A percentile compares a stretch with the other conserved stretches of the same genome.
These are phyloP conservation scores for Calonectria hawksworthii DNA, from an alignment of 2,329 filamentous ascomycete genomes.

Conservation along the genomic window DNA sequence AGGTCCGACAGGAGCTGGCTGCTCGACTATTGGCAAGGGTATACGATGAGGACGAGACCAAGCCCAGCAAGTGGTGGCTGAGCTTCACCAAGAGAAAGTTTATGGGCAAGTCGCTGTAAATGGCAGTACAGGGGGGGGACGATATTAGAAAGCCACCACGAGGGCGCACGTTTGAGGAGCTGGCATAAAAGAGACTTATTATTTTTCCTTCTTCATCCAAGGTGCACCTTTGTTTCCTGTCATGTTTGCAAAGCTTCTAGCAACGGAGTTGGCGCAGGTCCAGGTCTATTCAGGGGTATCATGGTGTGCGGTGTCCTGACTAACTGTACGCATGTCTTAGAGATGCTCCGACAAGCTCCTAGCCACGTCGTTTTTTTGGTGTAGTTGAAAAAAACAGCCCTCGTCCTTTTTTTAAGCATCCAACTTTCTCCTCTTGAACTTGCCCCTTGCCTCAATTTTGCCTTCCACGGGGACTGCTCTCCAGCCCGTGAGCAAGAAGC, in stretches of 20 bases:
- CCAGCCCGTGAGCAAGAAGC: constrained; percentile 89
- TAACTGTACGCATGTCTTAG: constrained; percentile 28
- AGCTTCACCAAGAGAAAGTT: constrained; percentile 99
- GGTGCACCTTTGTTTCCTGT: constrained; percentile 12
- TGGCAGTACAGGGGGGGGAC: not conserved
- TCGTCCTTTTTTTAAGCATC: constrained; percentile 47
- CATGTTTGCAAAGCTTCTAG: constrained; percentile 14
- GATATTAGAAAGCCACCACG: constrained; percentile 42
- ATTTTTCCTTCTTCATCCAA: constrained; percentile 23
- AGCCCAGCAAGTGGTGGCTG: constrained; percentile 91
- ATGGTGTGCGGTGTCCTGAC: constrained; percentile 34
- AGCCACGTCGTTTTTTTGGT: constrained; percentile 14
- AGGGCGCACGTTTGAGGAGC: constrained; percentile 30
- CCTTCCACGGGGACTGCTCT: constrained; percentile 85
- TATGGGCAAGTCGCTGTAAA: constrained; percentile 92
- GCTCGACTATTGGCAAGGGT: constrained; percentile 85
- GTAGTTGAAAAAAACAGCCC: not conserved
- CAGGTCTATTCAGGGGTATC: constrained; percentile 38
- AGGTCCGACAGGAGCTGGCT: constrained; percentile 94
- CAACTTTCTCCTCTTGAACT: constrained; percentile 78
- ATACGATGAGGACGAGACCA: constrained; percentile 84
- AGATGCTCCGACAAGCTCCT: constrained; percentile 15
- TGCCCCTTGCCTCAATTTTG: constrained; percentile 85
- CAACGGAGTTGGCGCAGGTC: constrained; percentile 30
- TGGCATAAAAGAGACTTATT: constrained; percentile 37